A percentile compares a stretch with the other conserved stretches of the same genome.
Evolutionary conservation across 441 rosid species (phyloP).

Genomic region (Iberis amara): DNA sequence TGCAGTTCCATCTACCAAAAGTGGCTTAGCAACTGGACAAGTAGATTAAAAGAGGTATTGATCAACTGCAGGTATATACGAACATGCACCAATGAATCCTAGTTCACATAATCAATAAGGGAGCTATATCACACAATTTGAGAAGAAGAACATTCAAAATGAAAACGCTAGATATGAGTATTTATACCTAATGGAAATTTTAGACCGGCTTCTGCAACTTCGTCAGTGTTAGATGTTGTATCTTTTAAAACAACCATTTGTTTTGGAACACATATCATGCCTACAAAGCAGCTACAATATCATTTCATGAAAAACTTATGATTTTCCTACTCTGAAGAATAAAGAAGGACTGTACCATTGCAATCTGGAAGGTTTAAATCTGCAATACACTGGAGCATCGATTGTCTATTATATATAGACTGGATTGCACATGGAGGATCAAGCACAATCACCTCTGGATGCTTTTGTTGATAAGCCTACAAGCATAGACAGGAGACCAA

Average conservation of each 20-base stretch:
- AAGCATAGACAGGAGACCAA: conserved; percentile 17
- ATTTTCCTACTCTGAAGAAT: too few species aligned
- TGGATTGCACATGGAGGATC: conserved; percentile 80
- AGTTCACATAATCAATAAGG: too few species aligned
- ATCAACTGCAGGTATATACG: too few species aligned
- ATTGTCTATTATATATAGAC: conserved; percentile 65
- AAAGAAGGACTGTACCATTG: conserved; percentile 35
- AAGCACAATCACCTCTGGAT: conserved; percentile 72
- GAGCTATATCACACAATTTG: neutral
- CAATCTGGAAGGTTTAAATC: conserved; percentile 55
- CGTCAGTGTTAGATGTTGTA: conserved; percentile 52
- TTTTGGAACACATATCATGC: conserved; percentile 68
- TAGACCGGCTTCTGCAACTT: conserved; percentile 65
- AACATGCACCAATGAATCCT: too few species aligned
- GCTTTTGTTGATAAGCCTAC: conserved; percentile 62
- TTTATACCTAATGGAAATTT: conserved; percentile 75
- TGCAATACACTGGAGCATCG: conserved; percentile 81
- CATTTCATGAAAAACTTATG: neutral
- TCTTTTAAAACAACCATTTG: conserved; percentile 70
- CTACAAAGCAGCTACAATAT: conserved; percentile 36
- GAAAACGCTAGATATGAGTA: too few species aligned
- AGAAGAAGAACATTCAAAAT: neutral
- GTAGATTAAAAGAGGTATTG: neutral
- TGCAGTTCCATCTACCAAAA: conserved; percentile 80
- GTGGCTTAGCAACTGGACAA: conserved; percentile 76